These are phyloP conservation scores for Vickermania ingenoplastis DNA, from an alignment of 208 protist genomes.

Conservation along the genomic window DNA sequence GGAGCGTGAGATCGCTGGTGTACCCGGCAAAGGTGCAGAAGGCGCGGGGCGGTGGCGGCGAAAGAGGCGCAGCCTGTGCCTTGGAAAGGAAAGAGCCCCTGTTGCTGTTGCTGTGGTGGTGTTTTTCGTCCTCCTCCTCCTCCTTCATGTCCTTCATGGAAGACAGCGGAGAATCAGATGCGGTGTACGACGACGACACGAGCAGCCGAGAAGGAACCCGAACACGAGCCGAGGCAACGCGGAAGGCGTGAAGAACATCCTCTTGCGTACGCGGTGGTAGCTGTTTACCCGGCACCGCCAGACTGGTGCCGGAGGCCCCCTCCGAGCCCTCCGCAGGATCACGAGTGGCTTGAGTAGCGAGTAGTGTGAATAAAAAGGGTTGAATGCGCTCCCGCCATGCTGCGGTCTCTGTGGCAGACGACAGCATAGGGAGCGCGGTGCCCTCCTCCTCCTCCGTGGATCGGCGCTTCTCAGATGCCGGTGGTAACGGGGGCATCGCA, in stretches of 20 bases:
- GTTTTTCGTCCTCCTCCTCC: neutral
- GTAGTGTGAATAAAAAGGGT: neutral
- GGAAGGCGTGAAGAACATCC: neutral
- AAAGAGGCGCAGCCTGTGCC: neutral
- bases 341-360: neutral
- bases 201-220: neutral
- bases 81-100: neutral
- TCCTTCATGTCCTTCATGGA: neutral
- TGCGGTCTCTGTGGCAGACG: neutral
- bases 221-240: neutral
- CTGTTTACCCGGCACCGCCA: neutral
- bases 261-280: no score
- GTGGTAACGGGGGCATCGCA: no score
- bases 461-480: neutral
- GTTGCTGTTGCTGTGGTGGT: no score
- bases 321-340: neutral
- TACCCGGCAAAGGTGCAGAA: conserved; percentile 64
- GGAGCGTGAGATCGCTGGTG: conserved; percentile 58
- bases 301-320: neutral
- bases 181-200: neutral
- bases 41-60: conserved; percentile 5
- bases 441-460: conserved; percentile 4
- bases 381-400: neutral
- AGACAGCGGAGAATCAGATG: neutral
- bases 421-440: neutral